Evolutionary conservation across 208 protist species (phyloP).

Genomic region (Leishmania tropica): DNA sequence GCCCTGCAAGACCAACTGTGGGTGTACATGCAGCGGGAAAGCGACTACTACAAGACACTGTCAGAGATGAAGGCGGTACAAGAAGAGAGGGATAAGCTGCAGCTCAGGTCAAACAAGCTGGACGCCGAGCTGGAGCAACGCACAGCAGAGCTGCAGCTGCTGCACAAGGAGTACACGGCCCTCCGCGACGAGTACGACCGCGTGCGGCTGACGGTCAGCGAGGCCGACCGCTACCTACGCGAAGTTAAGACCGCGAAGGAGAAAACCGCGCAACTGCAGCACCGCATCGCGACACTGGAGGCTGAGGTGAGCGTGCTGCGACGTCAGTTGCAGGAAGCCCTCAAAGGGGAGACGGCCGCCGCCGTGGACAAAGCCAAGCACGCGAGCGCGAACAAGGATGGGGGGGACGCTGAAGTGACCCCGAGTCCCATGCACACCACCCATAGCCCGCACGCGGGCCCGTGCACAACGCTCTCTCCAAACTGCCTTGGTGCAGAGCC

Average conservation of each 20-base stretch:
- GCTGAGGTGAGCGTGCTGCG: conserved; percentile 34
- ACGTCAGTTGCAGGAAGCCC: conserved; percentile 10
- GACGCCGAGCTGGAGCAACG: conserved; percentile 41
- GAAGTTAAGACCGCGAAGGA: conserved; percentile 42
- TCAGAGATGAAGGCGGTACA: conserved; percentile 35
- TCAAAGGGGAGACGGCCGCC: not conserved
- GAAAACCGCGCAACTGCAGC: conserved; percentile 44
- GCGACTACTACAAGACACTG: conserved; percentile 55
- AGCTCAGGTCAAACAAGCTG: conserved; percentile 8
- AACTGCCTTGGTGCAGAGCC: conserved; percentile 15
- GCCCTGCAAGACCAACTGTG: conserved; percentile 53
- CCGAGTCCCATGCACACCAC: not conserved
- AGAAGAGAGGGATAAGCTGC: conserved; percentile 27
- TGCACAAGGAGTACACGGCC: conserved; percentile 67
- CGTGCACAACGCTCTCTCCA: conserved; percentile 6
- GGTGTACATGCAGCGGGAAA: conserved; percentile 47
- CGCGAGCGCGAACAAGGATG: not conserved
- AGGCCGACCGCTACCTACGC: conserved; percentile 42
- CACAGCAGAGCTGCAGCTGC: conserved; percentile 51
- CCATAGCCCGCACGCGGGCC: conserved; percentile 6
- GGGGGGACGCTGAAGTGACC: not conserved
- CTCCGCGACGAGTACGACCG: conserved; percentile 62
- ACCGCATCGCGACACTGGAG: conserved; percentile 43
- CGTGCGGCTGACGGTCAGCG: conserved; percentile 38
- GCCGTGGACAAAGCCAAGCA: not conserved